Percentiles rank a stretch among this genome's conserved stretches.
Conservation (phyloP, 768 basidiomycete genomes). For the Arthromyces matolae region DNA sequence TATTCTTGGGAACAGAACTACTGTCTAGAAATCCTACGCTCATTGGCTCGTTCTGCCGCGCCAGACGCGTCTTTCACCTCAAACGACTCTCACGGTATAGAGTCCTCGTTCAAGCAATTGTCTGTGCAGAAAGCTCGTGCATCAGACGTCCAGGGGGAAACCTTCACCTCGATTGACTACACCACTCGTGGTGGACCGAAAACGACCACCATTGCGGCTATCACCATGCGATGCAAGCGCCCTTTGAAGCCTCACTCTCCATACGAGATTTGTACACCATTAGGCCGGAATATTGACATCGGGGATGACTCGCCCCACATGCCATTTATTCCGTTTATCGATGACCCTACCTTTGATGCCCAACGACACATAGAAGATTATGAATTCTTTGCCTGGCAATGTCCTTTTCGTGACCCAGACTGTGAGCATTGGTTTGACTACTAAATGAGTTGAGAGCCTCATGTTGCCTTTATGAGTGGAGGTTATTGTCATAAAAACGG, state of each 20-base stretch:
- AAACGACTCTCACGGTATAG: neutral
- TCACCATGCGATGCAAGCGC: conserved; percentile 12
- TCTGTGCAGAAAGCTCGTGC: neutral
- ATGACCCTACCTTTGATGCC: conserved; percentile 53
- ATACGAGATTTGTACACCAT: conserved; percentile 59
- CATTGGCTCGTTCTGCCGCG: conserved; percentile 11
- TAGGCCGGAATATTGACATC: conserved; percentile 40
- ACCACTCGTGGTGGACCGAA: neutral
- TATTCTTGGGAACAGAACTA: conserved; percentile 22
- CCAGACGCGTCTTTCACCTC: neutral
- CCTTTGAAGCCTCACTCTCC: conserved; percentile 25
- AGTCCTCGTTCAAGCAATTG: neutral
- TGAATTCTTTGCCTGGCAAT: conserved; percentile 49
- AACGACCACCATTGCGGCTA: conserved; percentile 10
- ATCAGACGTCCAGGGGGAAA: conserved; percentile 4
- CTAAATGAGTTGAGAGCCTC: neutral
- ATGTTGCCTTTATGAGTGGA: conserved; percentile 33
- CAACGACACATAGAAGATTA: conserved; percentile 38
- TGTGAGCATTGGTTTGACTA: conserved; percentile 23
- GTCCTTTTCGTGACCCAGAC: conserved; percentile 28
- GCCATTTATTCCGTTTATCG: conserved; percentile 59
- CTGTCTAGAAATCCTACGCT: conserved; percentile 13
- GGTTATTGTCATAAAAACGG: conserved; percentile 46
- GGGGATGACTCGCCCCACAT: conserved; percentile 58
- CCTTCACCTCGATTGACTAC: conserved; percentile 15